These are phyloP conservation scores for Simplicillium aogashimaense DNA, from an alignment of 2,329 filamentous ascomycete genomes.

Conservation along the genomic window DNA sequence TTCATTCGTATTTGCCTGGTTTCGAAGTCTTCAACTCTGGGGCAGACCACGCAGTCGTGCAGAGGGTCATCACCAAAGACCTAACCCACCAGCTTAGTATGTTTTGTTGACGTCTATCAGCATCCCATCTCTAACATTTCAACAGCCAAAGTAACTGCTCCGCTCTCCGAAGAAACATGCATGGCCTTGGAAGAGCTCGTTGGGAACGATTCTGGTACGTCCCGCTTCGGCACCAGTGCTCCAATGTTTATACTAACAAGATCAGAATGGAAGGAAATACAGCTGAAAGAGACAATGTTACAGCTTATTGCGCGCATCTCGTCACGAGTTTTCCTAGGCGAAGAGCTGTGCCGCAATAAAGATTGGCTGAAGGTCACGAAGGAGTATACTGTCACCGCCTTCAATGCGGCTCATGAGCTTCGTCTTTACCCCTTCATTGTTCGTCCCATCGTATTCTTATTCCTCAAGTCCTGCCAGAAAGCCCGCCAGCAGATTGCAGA, in stretches of 20 bases:
- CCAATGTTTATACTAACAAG: background rate
- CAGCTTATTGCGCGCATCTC: constrained; percentile 13
- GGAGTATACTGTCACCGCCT: constrained; percentile 31
- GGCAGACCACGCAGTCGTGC: constrained; percentile 4
- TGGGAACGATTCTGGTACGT: constrained; percentile 3
- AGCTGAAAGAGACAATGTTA: constrained; percentile 6
- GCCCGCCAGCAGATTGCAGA: constrained; percentile 10
- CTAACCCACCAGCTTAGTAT: constrained; percentile 10
- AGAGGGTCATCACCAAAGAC: constrained; percentile 9
- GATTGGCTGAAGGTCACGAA: constrained; percentile 34
- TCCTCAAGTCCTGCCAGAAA: constrained; percentile 25
- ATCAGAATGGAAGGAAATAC: constrained; percentile 8
- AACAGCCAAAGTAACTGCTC: constrained; percentile 6
- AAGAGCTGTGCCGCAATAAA: constrained; percentile 27
- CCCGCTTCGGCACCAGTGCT: background rate
- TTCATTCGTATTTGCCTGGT: constrained; percentile 8
- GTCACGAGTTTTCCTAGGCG: constrained; percentile 28
- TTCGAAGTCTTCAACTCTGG: constrained; percentile 7
- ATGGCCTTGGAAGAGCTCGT: constrained; percentile 4
- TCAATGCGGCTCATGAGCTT: constrained; percentile 18
- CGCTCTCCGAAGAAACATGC: constrained; percentile 5
- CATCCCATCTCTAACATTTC: background rate
- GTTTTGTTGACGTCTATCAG: background rate
- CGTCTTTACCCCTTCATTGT: constrained; percentile 31
- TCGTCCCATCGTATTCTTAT: constrained; percentile 35